Percentiles rank a stretch among this genome's conserved stretches.
Evolutionary conservation across 768 basidiomycete genomes (phyloP).

Genomic region (Tremella fuciformis): DNA sequence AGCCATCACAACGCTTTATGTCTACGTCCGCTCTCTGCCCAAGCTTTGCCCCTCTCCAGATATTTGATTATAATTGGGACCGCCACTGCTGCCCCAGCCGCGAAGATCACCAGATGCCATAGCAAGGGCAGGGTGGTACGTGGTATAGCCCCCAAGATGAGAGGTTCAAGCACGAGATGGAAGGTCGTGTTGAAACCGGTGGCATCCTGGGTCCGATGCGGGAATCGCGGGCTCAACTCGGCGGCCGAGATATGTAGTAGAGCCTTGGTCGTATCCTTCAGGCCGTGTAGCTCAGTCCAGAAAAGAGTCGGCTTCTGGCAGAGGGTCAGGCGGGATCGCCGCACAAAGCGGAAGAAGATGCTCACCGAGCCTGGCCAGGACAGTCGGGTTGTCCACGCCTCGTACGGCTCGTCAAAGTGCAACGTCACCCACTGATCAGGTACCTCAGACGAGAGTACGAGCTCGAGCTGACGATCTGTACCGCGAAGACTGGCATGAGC

Average conservation of each 20-base stretch:
- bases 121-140: constrained; percentile 29
- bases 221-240: constrained; percentile 6
- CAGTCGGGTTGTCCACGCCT: constrained; percentile 30
- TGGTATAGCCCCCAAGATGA: constrained; percentile 30
- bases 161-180: constrained; percentile 26
- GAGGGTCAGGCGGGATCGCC: background rate
- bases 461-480: constrained; percentile 8
- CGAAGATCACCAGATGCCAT: constrained; percentile 15
- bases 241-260: constrained; percentile 5
- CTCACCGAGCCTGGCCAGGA: constrained; percentile 43
- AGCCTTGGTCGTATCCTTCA: background rate
- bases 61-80: constrained; percentile 21
- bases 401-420: constrained; percentile 9
- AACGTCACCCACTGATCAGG: constrained; percentile 12
- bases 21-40: background rate
- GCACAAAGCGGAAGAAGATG: background rate
- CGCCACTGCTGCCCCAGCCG: constrained; percentile 6
- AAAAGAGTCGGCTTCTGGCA: constrained; percentile 14
- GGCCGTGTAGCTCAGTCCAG: background rate
- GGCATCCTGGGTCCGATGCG: background rate
- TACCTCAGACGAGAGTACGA: constrained; percentile 9
- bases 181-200: constrained; percentile 8
- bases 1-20: background rate
- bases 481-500: background rate
- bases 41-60: constrained; percentile 3